A percentile compares a stretch with the other conserved stretches of the same genome.
phyloP scores from a whole-genome alignment of 2,329 filamentous ascomycete genomes.

The Geosmithia morbida region DNA sequence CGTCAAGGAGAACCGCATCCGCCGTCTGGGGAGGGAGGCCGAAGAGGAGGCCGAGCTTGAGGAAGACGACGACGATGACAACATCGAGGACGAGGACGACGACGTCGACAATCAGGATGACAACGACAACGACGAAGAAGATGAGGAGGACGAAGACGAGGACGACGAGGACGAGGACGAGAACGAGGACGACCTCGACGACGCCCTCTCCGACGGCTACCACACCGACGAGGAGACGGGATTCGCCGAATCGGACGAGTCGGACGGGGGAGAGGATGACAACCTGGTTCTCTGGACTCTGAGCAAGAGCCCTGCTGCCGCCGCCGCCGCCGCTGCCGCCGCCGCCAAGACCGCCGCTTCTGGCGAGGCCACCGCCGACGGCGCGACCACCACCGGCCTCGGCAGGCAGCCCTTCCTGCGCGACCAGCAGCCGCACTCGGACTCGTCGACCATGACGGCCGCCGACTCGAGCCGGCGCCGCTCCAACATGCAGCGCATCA shows the following conservation, averaged over 20 bases:
- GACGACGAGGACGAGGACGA: constrained; percentile 37
- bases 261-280: constrained; percentile 53
- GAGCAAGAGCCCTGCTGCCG: constrained; percentile 19
- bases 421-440: constrained; percentile 25
- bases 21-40: constrained; percentile 72
- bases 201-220: constrained; percentile 49
- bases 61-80: constrained; percentile 43
- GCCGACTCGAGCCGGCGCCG: constrained; percentile 13
- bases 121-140: constrained; percentile 32
- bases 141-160: constrained; percentile 34
- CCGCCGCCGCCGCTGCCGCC: no score
- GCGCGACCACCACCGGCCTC: constrained; percentile 6
- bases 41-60: constrained; percentile 76
- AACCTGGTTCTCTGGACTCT: constrained; percentile 40
- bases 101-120: constrained; percentile 31
- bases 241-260: constrained; percentile 52
- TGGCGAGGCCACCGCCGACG: no score
- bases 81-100: constrained; percentile 25
- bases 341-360: constrained; percentile 4
- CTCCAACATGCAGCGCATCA: constrained; percentile 13
- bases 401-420: constrained; percentile 18
- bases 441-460: constrained; percentile 39
- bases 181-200: constrained; percentile 35
- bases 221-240: constrained; percentile 60
- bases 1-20: constrained; percentile 77